These are phyloP conservation scores for Capronia americana DNA, from an alignment of 2,329 filamentous ascomycete species.

Conservation along the genomic window DNA sequence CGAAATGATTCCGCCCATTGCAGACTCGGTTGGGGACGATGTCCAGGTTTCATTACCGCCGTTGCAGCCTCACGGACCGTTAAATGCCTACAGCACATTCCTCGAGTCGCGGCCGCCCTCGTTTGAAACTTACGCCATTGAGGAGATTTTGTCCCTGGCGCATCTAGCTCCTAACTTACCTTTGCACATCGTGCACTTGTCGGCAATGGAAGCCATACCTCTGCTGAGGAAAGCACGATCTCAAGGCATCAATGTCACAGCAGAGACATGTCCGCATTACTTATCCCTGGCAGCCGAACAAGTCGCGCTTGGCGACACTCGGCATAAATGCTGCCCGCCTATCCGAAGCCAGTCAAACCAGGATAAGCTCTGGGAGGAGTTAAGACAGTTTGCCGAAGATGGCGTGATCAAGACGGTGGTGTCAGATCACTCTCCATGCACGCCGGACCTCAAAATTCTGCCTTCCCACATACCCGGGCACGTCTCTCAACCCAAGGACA, in stretches of 20 bases:
- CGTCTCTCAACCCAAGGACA: conserved; percentile 42
- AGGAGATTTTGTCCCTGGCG: conserved; percentile 82
- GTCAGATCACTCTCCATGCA: conserved; percentile 95
- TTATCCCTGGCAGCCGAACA: conserved; percentile 82
- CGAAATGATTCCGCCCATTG: conserved; percentile 92
- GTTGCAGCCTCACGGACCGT: conserved; percentile 71
- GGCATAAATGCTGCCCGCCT: conserved; percentile 94
- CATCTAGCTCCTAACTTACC: conserved; percentile 80
- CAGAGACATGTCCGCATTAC: conserved; percentile 96
- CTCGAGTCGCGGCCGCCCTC: conserved; percentile 85
- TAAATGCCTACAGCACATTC: conserved; percentile 86
- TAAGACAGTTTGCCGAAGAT: conserved; percentile 64
- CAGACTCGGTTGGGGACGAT: conserved; percentile 78
- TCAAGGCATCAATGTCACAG: conserved; percentile 81
- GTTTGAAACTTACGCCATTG: conserved; percentile 90
- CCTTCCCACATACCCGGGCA: conserved; percentile 70
- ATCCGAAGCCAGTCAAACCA: conserved; percentile 84
- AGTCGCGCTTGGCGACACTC: conserved; percentile 82
- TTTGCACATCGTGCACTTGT: conserved; percentile 92
- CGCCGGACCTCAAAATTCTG: conserved; percentile 88
- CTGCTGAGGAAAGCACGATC: conserved; percentile 75
- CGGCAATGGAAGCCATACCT: conserved; percentile 85
- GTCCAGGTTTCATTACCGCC: conserved; percentile 74
- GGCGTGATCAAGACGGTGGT: conserved; percentile 91
- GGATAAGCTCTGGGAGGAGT: conserved; percentile 84